Evolutionary conservation across 768 basidiomycete genomes (phyloP).

Genomic region (Boletus vermiculosoides): DNA sequence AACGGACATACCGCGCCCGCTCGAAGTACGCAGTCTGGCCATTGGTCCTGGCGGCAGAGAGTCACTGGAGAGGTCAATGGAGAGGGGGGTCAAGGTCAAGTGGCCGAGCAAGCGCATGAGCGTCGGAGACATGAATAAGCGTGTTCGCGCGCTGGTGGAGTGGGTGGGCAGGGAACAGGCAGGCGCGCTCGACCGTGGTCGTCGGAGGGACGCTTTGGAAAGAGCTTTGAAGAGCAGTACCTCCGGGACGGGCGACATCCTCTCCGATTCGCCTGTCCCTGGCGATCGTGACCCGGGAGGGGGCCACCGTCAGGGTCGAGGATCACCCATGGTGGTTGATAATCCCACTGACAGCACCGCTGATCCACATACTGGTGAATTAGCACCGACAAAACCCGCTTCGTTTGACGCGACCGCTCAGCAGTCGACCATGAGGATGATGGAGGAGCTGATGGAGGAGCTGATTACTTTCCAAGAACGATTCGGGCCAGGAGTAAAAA

Average conservation of each 20-base stretch:
- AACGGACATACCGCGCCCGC: conserved; percentile 66
- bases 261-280: conserved; percentile 9
- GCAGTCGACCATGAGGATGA: conserved; percentile 66
- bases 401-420: conserved; percentile 17
- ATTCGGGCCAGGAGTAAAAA: conserved; percentile 62
- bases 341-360: conserved; percentile 10
- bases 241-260: conserved; percentile 9
- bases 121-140: conserved; percentile 96
- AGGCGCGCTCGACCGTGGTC: conserved; percentile 64
- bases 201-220: conserved; percentile 67
- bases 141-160: conserved; percentile 84
- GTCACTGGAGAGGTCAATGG: conserved; percentile 58
- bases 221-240: conserved; percentile 40
- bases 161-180: conserved; percentile 93
- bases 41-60: conserved; percentile 45
- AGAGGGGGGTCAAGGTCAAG: conserved; percentile 83
- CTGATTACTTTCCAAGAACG: conserved; percentile 85
- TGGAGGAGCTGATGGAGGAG: conserved; percentile 92
- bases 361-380: conserved; percentile 17
- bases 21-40: conserved; percentile 61
- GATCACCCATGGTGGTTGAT: conserved; percentile 38
- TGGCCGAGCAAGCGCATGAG: conserved; percentile 96
- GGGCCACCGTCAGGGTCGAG: conserved; percentile 11
- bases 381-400: conserved; percentile 3
- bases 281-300: conserved; percentile 16